A percentile compares a stretch with the other conserved stretches of the same genome.
These are phyloP conservation scores for Huntiella savannae DNA, from an alignment of 2,329 filamentous ascomycete genomes.

Conservation along the genomic window DNA sequence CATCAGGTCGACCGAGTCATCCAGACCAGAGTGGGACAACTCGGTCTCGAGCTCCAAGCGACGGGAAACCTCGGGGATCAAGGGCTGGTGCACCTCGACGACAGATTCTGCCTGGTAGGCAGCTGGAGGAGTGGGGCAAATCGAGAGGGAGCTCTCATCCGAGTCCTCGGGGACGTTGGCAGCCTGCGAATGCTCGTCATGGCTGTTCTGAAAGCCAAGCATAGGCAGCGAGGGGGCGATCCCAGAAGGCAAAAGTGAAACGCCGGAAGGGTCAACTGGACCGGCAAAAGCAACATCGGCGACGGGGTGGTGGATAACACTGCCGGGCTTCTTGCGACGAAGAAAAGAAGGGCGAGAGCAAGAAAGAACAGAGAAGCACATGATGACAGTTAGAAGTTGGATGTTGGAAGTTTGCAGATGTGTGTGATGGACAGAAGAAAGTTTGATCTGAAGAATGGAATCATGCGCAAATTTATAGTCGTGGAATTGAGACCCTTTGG, in stretches of 20 bases:
- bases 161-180: not conserved
- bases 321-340: not conserved
- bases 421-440: too few species aligned
- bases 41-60: too few species aligned
- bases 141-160: not conserved
- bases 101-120: too few species aligned
- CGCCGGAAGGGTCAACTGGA: not conserved
- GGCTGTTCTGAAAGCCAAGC: constrained; percentile 2
- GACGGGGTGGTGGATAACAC: not conserved
- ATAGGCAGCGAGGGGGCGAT: constrained; percentile 1
- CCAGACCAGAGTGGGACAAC: too few species aligned
- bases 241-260: too few species aligned
- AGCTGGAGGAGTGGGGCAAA: too few species aligned
- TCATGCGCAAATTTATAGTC: too few species aligned
- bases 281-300: not conserved
- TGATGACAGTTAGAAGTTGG: not conserved
- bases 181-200: not conserved
- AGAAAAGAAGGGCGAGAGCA: not conserved
- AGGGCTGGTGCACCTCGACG: too few species aligned
- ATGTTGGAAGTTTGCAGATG: not conserved
- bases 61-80: too few species aligned
- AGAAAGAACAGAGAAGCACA: constrained; percentile 4
- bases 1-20: too few species aligned
- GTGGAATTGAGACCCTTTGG: too few species aligned
- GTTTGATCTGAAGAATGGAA: too few species aligned